phyloP scores from a whole-genome alignment of 2,329 filamentous ascomycete genomes.

The Fusarium palustre region DNA sequence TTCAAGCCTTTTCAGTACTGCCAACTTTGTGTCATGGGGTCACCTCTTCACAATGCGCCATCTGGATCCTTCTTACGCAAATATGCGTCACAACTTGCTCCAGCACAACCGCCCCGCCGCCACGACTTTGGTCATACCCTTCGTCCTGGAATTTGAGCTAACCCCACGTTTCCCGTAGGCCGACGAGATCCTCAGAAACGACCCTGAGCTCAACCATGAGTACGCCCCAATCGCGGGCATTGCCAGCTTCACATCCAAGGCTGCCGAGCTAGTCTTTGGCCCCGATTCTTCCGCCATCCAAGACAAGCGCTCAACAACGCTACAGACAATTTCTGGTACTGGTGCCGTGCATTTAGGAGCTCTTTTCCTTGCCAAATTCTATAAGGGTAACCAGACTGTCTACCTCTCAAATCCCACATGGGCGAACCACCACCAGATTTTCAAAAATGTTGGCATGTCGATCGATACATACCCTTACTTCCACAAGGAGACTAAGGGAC shows the following conservation, averaged over 20 bases:
- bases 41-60: constrained; percentile 27
- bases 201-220: constrained; percentile 95
- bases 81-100: constrained; percentile 30
- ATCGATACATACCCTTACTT: constrained; percentile 95
- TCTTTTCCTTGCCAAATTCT: constrained; percentile 95
- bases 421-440: constrained; percentile 99
- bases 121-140: constrained; percentile 13
- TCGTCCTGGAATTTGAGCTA: constrained; percentile 34
- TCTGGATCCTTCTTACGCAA: constrained; percentile 29
- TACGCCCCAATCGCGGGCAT: constrained; percentile 97
- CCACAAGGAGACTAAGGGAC: constrained; percentile 84
- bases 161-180: constrained; percentile 68
- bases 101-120: constrained; percentile 32
- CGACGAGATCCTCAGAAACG: constrained; percentile 86
- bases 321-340: constrained; percentile 98
- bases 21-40: constrained; percentile 40
- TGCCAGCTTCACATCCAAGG: constrained; percentile 85
- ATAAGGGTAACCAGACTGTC: constrained; percentile 77
- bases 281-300: constrained; percentile 81
- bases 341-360: constrained; percentile 94
- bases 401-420: constrained; percentile 97
- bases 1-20: constrained; percentile 24
- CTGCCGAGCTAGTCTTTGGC: constrained; percentile 90
- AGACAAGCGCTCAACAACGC: constrained; percentile 82
- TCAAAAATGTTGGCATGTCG: constrained; percentile 85